Evolutionary conservation across 2,329 filamentous ascomycete genomes (phyloP), one percentile per base, ranked within the genome.

Genomic region (Fusarium sterilihyphosum): DNA sequence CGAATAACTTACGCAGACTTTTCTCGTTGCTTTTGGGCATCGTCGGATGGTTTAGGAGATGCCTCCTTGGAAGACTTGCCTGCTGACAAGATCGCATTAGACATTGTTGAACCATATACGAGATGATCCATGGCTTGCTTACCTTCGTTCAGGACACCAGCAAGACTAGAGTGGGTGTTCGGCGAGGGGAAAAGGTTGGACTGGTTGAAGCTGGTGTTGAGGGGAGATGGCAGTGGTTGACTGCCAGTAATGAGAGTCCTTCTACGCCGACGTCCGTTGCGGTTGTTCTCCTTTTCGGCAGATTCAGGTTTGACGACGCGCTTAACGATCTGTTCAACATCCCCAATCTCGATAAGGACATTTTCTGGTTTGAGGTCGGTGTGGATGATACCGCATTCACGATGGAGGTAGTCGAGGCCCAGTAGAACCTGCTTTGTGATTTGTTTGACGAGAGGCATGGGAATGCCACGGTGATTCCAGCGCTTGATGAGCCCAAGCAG

Each of bases 341-440:
- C 96, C 76, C 96, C 96, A 80, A 99, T 98, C 85, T 99, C 96
- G 81, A 99, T 98, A 75, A 99, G 88, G 38, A 99, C 96, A 81
- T 99, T 99, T 82, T 99, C 96, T 54, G 96, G 96, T 84, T 99
- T 98, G 77, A 98, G 86, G 81, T 98, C 96, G 70, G 96, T 98
- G 84, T 99, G 96, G 80, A 99, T 98, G 85, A 99, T 98, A 81
- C 96, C 96, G 84, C 96, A 99, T 85, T 99, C 96, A 78, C 96
- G 92, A 83, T 99, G 96, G 44, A 99, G 89, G 82, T 98, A 98
- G 83, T 99, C 96, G 73, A 99, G 88, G 46, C 96, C 96, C 35
- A 99, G 90, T 54, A 99, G 88, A 16, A 98, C 96, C 85, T 99
- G 96, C 84, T 98, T 98, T 37, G 96, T 97, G 84, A 99, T 99